These are phyloP conservation scores for Phytophthora chlamydospora DNA, from an alignment of 352 stramenopile genomes.

Conservation along the genomic window DNA sequence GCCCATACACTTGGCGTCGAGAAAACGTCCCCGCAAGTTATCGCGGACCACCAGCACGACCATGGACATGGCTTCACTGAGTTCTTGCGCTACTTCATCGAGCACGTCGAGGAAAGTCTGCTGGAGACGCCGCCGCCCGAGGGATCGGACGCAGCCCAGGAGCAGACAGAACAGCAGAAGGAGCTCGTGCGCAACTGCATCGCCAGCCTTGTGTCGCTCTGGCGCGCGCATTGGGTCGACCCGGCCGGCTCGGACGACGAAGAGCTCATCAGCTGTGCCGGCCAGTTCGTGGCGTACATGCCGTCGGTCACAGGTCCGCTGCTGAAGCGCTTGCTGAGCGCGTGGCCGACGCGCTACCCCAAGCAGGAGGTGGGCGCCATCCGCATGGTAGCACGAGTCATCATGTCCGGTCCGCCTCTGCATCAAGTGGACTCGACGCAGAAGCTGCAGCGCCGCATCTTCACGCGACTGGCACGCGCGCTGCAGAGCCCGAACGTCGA, in stretches of 20 bases:
- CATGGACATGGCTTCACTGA: conserved; percentile 86
- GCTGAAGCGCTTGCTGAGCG: conserved; percentile 56
- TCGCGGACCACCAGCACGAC: conserved; percentile 66
- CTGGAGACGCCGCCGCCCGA: conserved; percentile 19
- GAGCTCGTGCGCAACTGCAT: conserved; percentile 81
- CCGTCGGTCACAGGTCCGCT: conserved; percentile 58
- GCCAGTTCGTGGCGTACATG: conserved; percentile 88
- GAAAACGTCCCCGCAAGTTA: conserved; percentile 45
- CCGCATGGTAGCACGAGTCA: conserved; percentile 81
- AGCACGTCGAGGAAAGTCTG: conserved; percentile 66
- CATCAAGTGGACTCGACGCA: conserved; percentile 45
- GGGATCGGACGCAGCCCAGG: conserved; percentile 24
- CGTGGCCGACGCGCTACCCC: conserved; percentile 75
- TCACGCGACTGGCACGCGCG: conserved; percentile 60
- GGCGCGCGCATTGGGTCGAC: conserved; percentile 81
- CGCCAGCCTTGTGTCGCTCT: conserved; percentile 65
- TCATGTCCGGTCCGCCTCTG: conserved; percentile 81
- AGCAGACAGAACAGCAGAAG: conserved; percentile 39
- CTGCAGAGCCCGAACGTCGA: conserved; percentile 69
- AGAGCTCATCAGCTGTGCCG: conserved; percentile 82
- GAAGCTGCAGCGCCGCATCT: conserved; percentile 55
- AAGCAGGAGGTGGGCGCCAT: conserved; percentile 77
- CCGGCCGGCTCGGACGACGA: conserved; percentile 78
- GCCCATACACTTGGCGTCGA: conserved; percentile 68
- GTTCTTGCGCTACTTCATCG: conserved; percentile 82